Evolutionary conservation across 1,139 yeast species (phyloP).

Genomic region (Candida mesenterica): DNA sequence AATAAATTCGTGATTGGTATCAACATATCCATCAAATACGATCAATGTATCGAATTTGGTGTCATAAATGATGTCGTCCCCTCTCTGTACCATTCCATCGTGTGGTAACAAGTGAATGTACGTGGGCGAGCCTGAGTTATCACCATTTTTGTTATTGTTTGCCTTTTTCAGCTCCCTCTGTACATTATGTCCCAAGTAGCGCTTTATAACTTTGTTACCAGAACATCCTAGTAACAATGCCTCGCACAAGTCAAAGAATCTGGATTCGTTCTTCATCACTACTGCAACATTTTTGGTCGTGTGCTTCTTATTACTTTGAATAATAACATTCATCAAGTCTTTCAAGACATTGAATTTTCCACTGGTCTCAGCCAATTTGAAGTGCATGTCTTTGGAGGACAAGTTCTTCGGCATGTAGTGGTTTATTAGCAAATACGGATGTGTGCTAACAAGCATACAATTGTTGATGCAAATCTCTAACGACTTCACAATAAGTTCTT

Average conservation of each 20-base stretch:
- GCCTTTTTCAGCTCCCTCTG: constrained; percentile 40
- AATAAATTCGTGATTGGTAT: constrained; percentile 33
- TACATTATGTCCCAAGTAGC: constrained; percentile 63
- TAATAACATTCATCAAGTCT: constrained; percentile 51
- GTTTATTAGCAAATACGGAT: constrained; percentile 81
- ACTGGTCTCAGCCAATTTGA: constrained; percentile 72
- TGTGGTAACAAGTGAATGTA: constrained; percentile 46
- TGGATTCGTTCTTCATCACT: constrained; percentile 37
- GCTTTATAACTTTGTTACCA: constrained; percentile 51
- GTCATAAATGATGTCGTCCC: constrained; percentile 21
- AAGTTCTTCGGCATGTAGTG: constrained; percentile 86
- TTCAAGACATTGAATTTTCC: constrained; percentile 78
- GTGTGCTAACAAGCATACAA: constrained; percentile 78
- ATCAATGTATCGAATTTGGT: constrained; percentile 60
- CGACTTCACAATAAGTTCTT: constrained; percentile 63
- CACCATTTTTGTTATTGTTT: constrained; percentile 13
- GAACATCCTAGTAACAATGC: constrained; percentile 70
- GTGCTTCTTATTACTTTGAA: constrained; percentile 45
- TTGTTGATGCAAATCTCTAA: constrained; percentile 71
- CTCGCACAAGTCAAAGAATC: constrained; percentile 71
- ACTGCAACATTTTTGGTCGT: constrained; percentile 39
- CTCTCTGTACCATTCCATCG: constrained; percentile 34
- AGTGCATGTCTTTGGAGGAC: constrained; percentile 73
- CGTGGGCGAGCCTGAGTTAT: constrained; percentile 17
- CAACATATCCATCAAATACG: constrained; percentile 70